A percentile compares a stretch with the other conserved stretches of the same genome.
Evolutionary conservation across 805 yeast genomes (phyloP).

Genomic region (Saccharomycopsis fermentans): DNA sequence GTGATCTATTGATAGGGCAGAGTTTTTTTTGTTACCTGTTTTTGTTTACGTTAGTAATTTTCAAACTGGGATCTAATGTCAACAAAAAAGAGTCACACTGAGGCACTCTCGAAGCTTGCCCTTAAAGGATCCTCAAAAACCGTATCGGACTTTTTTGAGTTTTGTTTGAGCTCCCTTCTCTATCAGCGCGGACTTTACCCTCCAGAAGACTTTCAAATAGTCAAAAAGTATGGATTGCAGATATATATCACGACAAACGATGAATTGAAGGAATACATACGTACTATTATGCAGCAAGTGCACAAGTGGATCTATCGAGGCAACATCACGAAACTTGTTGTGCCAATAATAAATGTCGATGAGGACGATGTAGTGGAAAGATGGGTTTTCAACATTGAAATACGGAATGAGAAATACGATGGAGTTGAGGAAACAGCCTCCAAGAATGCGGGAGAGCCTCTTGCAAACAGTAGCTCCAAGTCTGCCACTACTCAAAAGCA

Average conservation of each 20-base stretch:
- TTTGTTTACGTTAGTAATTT: too few relatives aligned
- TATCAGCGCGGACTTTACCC: constrained; percentile 90
- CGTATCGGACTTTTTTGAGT: constrained; percentile 78
- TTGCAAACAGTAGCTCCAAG: constrained; percentile 24
- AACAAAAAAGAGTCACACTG: not conserved
- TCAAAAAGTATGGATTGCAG: constrained; percentile 70
- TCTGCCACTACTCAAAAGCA: constrained; percentile 51
- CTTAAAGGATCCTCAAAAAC: constrained; percentile 69
- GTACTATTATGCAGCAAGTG: constrained; percentile 57
- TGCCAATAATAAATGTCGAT: constrained; percentile 63
- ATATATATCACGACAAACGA: constrained; percentile 64
- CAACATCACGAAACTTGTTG: constrained; percentile 53
- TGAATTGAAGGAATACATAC: constrained; percentile 62
- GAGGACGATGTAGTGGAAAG: constrained; percentile 63
- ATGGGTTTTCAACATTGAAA: constrained; percentile 73
- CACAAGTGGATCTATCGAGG: constrained; percentile 67
- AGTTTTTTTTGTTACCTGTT: too few relatives aligned
- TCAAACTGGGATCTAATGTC: not conserved
- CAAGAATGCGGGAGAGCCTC: not conserved
- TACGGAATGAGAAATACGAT: constrained; percentile 16
- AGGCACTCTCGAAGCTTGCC: constrained; percentile 35
- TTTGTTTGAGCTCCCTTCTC: constrained; percentile 67
- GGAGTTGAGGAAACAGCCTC: constrained; percentile 18
- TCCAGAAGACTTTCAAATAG: constrained; percentile 69
- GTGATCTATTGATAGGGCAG: too few relatives aligned